These are phyloP conservation scores for Fusarium multiceps DNA, from an alignment of 2,329 filamentous ascomycete genomes.

Conservation along the genomic window DNA sequence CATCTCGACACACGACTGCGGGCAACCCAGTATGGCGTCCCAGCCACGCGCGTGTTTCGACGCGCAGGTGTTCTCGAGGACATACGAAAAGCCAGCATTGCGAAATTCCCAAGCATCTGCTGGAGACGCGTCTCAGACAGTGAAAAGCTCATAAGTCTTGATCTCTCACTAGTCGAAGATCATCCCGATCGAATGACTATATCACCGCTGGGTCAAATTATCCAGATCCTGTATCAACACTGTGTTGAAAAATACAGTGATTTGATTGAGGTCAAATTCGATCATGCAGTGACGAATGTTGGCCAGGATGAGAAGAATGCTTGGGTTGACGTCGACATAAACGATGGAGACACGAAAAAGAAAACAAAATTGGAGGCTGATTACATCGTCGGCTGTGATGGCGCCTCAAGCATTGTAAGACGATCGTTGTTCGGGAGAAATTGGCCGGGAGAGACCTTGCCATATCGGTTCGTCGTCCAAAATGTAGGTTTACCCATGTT, in stretches of 20 bases:
- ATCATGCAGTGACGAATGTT: constrained; percentile 1
- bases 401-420: background rate
- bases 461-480: constrained; percentile 5
- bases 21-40: constrained; percentile 10
- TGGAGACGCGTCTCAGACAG: constrained; percentile 8
- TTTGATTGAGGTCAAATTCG: constrained; percentile 2
- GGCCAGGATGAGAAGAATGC: background rate
- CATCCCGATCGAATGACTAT: constrained; percentile 13
- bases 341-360: background rate
- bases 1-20: constrained; percentile 4
- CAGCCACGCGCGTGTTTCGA: constrained; percentile 3
- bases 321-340: background rate
- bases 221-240: background rate
- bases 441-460: constrained; percentile 1
- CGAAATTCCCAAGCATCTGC: background rate
- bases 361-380: background rate
- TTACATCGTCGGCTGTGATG: constrained; percentile 11
- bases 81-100: constrained; percentile 4
- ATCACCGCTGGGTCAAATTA: background rate
- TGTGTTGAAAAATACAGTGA: background rate
- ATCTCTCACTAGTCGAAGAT: constrained; percentile 7
- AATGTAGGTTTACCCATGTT: background rate
- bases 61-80: background rate
- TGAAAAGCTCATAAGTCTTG: constrained; percentile 2
- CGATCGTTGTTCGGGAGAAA: background rate